Percentiles rank a stretch among this genome's conserved stretches.
Evolutionary conservation across 352 stramenopile genomes (phyloP).

Genomic region (Phytophthora uliginosa): DNA sequence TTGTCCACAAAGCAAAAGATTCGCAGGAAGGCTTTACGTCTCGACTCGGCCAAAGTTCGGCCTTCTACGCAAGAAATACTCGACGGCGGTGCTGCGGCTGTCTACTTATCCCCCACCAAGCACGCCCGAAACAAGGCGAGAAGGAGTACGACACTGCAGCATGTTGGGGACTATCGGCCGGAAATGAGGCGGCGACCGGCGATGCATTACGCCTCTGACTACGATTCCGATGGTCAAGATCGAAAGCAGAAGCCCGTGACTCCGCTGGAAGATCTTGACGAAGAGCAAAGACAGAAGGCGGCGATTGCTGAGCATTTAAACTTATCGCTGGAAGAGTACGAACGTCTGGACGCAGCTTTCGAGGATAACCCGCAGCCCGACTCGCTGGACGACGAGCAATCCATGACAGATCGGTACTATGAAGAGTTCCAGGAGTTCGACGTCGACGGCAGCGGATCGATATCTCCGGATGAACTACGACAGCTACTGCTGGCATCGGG

Average conservation of each 20-base stretch:
- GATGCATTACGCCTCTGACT: slow-evolving; percentile 43
- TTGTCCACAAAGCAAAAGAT: slow-evolving; percentile 24
- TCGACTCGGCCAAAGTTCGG: slow-evolving; percentile 52
- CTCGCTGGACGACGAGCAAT: slow-evolving; percentile 19
- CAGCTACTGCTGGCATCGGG: slow-evolving; percentile 65
- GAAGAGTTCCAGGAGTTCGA: slow-evolving; percentile 81
- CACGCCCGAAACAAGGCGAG: slow-evolving; percentile 21
- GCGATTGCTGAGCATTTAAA: slow-evolving; percentile 70
- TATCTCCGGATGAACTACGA: slow-evolving; percentile 77
- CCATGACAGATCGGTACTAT: slow-evolving; percentile 61
- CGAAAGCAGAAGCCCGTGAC: slow-evolving; percentile 7
- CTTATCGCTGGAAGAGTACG: slow-evolving; percentile 77
- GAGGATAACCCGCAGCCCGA: slow-evolving; percentile 29
- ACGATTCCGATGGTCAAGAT: slow-evolving; percentile 44
- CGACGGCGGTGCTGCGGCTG: slow-evolving; percentile 12
- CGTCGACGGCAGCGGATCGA: slow-evolving; percentile 78
- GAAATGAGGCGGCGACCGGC: slow-evolving; percentile 21
- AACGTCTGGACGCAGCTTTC: slow-evolving; percentile 70
- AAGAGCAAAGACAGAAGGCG: slow-evolving; percentile 57
- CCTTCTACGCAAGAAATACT: slow-evolving; percentile 32
- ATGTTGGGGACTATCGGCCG: slow-evolving; percentile 9
- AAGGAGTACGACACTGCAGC: slow-evolving; percentile 16
- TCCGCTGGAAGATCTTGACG: slow-evolving; percentile 55
- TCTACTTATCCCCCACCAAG: slow-evolving; percentile 21
- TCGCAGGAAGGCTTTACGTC: slow-evolving; percentile 58